Evolutionary conservation across 345 rosid species (phyloP).

Genomic region (Lepidium aucheri): DNA sequence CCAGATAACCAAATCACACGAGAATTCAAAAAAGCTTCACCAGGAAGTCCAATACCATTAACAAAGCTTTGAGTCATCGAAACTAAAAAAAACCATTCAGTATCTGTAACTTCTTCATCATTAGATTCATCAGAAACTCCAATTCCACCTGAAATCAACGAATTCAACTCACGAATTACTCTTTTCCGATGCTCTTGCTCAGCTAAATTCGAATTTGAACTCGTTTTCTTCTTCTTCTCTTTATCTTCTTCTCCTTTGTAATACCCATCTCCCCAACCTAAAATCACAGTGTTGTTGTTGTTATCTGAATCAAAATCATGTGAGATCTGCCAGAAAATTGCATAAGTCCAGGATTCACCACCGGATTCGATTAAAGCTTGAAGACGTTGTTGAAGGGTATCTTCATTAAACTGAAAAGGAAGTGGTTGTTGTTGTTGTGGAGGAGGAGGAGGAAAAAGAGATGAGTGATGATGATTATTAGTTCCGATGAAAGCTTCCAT

Average conservation of each 20-base stretch:
- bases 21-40: constrained; percentile 55
- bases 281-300: constrained; percentile 32
- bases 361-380: constrained; percentile 77
- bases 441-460: constrained; percentile 30
- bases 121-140: constrained; percentile 39
- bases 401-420: constrained; percentile 51
- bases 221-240: constrained; percentile 36
- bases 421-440: constrained; percentile 22
- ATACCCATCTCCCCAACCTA: constrained; percentile 98
- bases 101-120: constrained; percentile 95
- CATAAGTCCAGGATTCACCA: constrained; percentile 81
- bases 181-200: constrained; percentile 93
- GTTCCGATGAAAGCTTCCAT: constrained; percentile 89
- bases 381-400: constrained; percentile 89
- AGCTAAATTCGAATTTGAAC: constrained; percentile 21
- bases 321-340: constrained; percentile 95
- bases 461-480: constrained; percentile 44
- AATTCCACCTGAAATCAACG: constrained; percentile 66
- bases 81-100: constrained; percentile 94
- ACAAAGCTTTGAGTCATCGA: constrained; percentile 94
- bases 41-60: constrained; percentile 71
- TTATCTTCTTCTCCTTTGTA: constrained; percentile 89
- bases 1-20: constrained; percentile 73
- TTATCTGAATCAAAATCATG: constrained; percentile 55
- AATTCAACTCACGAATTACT: constrained; percentile 81